Base-by-base conservation (phyloP, 305 asterid species). In the Nicotiana rustica region DNA sequence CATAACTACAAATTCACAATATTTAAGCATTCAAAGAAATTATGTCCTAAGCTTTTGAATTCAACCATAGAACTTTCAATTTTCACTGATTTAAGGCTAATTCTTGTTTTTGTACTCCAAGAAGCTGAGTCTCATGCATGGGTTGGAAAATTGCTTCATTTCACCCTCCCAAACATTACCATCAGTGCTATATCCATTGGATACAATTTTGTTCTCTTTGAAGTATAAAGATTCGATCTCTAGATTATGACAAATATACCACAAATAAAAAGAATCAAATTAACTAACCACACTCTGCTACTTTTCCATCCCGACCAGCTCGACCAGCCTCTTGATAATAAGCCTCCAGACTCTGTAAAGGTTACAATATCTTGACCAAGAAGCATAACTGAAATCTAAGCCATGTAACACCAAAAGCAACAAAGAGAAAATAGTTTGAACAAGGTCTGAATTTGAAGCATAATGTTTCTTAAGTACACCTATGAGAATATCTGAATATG, bases 291-390 rank as follows among this genome's bases (percentile, higher is more conserved):
- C 97, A 93, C 62, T 93, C 94, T 57, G 97, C 94, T 70, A 90
- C 82, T 85, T 93, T 85, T 77, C 97, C 95, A 87, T 92, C 97
- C 80, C 97, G 91, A 19, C 97, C 97, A 15, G 97, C 97, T 85
- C 97, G 90, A 19, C 97, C 97, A 59, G 97, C 97, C 88, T 93
- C 97, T 86, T 93, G 97, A 86, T 92, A 93, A 88, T 92, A 93
- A 77, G 97, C 97, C 86, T 93, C 97, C 89, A 93, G 83, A 86
- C 97, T 92, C 97, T 93, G 87, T 62, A 81, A 62, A 82, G 60
- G 61, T 71, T 47, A 71, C 61, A n/a, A 69, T 69, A 38, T 55
- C 56, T 71, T 71, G 38, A 25, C 17, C 64, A 29, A 75, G 25
- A 75, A 52, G 79, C 47, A 25, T 15, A 52, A 52, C 25, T 75